Evolutionary conservation across 768 basidiomycete species (phyloP), one percentile per base, ranked within the genome.

Genomic region (Collybiopsis confluens): DNA sequence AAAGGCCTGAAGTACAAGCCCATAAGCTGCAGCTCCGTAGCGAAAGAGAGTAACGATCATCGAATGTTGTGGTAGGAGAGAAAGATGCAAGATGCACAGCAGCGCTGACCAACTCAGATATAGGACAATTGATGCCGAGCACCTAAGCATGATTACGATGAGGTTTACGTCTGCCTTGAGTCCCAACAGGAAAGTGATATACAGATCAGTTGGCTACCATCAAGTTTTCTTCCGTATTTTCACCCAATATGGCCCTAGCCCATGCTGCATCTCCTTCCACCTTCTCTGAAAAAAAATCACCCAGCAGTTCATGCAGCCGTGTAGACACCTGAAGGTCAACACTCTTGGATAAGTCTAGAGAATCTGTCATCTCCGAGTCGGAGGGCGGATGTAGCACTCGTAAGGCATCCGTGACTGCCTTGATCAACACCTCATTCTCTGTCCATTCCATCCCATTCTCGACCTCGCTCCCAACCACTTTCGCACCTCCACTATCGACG

Each of bases 401-500:
- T 20, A 91, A 65, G 0, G 88, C 86, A 56, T 83, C 81, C 77
- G 88, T 75, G 7, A 88, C 80, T 13, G 86, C 78, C 23, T 77
- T 71, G 2, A 82, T 76, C 6, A 90, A 71, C 9, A 71, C 62
- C 18, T 70, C 71, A 13, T 73, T 68, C 45, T 79, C 79, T 27
- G 30, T 30, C 37, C 23, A 27, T 42, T 6, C 68, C 69, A 1
- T 63, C 3, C 52, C 57, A 23, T 57, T 65, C 28, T 72, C 67
- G 57, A 79, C 84, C 64, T 90, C 89, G 37, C 76, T 81, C 2
- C 85, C 88, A 3, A 92, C 79, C 4, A 88, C 79, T 50, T 80
- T 82, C 5, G 87, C 87, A 15, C 90, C 91, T 2, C 88, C 86
- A 18, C 88, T 86, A 57, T 90, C 88, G 2, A 93, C 77, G 10